A percentile compares a stretch with the other conserved stretches of the same genome.
Conservation (phyloP, 768 basidiomycete species). For the Amanita molliuscula region DNA sequence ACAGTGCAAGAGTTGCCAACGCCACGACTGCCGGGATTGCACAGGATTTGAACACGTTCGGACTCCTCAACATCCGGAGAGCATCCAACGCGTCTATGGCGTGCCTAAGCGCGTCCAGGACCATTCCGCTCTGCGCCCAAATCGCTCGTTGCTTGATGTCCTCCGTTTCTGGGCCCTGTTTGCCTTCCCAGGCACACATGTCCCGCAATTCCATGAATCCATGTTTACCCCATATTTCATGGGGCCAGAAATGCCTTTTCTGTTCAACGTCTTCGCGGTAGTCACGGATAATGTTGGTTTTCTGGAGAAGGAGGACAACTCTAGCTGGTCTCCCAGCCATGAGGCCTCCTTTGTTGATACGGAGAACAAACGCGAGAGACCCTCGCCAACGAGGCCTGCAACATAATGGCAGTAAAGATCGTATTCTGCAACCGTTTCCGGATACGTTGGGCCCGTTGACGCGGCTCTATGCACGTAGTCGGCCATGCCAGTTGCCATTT, state of each 20-base stretch:
- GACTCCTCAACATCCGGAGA: slow-evolving; percentile 75
- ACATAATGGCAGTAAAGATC: slow-evolving; percentile 99
- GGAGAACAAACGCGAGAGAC: slow-evolving; percentile 80
- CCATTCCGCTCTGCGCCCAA: slow-evolving; percentile 82
- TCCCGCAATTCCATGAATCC: slow-evolving; percentile 68
- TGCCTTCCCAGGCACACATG: slow-evolving; percentile 28
- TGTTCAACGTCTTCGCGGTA: slow-evolving; percentile 86
- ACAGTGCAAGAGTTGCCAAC: slow-evolving; percentile 83
- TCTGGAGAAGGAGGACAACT: slow-evolving; percentile 86
- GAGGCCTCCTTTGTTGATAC: slow-evolving; percentile 74
- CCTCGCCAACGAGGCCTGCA: slow-evolving; percentile 95
- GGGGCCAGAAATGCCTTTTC: slow-evolving; percentile 87
- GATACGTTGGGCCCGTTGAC: slow-evolving; percentile 54
- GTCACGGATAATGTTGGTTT: slow-evolving; percentile 97
- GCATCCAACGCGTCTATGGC: slow-evolving; percentile 84
- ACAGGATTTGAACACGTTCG: slow-evolving; percentile 91
- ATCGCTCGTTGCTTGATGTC: slow-evolving; percentile 41
- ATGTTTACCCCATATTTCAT: slow-evolving; percentile 79
- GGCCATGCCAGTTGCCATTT: slow-evolving; percentile 95
- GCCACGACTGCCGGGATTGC: slow-evolving; percentile 95
- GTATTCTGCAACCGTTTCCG: slow-evolving; percentile 76
- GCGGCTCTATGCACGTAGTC: slow-evolving; percentile 84
- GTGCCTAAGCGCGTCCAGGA: slow-evolving; percentile 80
- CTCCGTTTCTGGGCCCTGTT: slow-evolving; percentile 32
- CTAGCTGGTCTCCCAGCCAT: slow-evolving; percentile 71